A percentile compares a stretch with the other conserved stretches of the same genome.
Evolutionary conservation across 1,284 basidiomycete genomes (phyloP).

Genomic region (Athelia psychrophila): DNA sequence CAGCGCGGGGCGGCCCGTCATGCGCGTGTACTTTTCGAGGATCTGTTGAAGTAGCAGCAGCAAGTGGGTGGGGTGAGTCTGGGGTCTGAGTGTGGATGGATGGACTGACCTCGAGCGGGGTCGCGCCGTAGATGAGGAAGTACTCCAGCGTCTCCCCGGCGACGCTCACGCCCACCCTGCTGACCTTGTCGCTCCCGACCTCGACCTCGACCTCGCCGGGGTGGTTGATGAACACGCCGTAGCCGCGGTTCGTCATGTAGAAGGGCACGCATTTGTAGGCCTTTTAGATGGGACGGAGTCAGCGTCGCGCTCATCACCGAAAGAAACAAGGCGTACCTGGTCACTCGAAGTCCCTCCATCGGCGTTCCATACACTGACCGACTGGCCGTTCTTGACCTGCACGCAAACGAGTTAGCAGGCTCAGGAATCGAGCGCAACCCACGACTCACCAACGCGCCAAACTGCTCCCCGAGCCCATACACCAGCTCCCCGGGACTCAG

Average conservation of each 20-base stretch:
- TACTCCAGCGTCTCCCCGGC: constrained; percentile 63
- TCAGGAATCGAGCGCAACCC: constrained; percentile 28
- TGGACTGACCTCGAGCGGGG: constrained; percentile 56
- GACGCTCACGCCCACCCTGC: constrained; percentile 67
- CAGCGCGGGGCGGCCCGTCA: constrained; percentile 65
- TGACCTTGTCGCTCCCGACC: constrained; percentile 72
- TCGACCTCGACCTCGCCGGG: constrained; percentile 77
- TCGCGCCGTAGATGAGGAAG: constrained; percentile 66
- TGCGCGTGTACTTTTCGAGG: constrained; percentile 57
- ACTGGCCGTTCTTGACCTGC: constrained; percentile 22
- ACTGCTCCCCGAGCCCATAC: constrained; percentile 57
- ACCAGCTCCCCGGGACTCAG: constrained; percentile 55
- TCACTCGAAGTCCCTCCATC: constrained; percentile 71
- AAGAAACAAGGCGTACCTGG: constrained; percentile 27
- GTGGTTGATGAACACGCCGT: constrained; percentile 76
- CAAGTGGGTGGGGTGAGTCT: neutral
- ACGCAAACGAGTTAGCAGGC: neutral
- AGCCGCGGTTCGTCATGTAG: constrained; percentile 67
- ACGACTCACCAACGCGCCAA: constrained; percentile 60
- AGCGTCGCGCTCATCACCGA: too few species aligned
- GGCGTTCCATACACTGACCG: constrained; percentile 55
- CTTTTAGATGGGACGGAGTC: constrained; percentile 19
- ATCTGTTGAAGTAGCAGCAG: constrained; percentile 38
- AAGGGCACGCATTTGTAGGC: constrained; percentile 77
- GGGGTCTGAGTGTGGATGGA: too few species aligned